These are phyloP conservation scores for Juglanconis sp. DNA, from an alignment of 2,329 filamentous ascomycete species.

Conservation along the genomic window DNA sequence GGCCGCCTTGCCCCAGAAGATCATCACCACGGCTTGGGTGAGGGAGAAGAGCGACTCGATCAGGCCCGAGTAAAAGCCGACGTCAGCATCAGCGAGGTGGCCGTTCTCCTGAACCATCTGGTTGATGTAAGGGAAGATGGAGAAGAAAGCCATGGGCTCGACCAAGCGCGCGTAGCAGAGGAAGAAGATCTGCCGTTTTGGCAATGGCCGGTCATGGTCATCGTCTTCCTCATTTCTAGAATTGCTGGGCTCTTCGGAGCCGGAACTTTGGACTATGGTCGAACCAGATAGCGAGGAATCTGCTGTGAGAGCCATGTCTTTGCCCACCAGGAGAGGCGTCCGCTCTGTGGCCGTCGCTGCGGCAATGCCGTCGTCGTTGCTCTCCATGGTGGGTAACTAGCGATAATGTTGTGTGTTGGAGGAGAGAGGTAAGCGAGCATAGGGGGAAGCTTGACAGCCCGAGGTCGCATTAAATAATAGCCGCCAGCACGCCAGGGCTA, in stretches of 20 bases:
- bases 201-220: constrained; percentile 46
- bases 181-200: constrained; percentile 63
- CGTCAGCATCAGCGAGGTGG: constrained; percentile 57
- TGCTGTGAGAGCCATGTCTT: constrained; percentile 18
- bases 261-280: constrained; percentile 18
- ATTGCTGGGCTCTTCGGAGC: constrained; percentile 12
- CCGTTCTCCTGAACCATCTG: constrained; percentile 71
- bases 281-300: constrained; percentile 19
- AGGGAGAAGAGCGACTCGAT: constrained; percentile 73
- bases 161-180: constrained; percentile 71
- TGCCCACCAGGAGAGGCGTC: constrained; percentile 29
- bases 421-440: neutral
- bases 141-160: constrained; percentile 80
- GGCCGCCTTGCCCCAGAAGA: constrained; percentile 66
- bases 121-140: constrained; percentile 77
- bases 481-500: too few species aligned
- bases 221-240: neutral
- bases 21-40: constrained; percentile 75
- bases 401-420: neutral
- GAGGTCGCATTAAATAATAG: too few species aligned
- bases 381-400: neutral
- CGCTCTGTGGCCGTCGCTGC: constrained; percentile 24
- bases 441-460: too few species aligned
- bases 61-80: constrained; percentile 76
- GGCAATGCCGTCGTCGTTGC: neutral